Percentiles rank a stretch among this genome's conserved stretches.
Evolutionary conservation across 164 flowering plant genomes (phyloP).

Genomic region (Sextonia rubra): DNA sequence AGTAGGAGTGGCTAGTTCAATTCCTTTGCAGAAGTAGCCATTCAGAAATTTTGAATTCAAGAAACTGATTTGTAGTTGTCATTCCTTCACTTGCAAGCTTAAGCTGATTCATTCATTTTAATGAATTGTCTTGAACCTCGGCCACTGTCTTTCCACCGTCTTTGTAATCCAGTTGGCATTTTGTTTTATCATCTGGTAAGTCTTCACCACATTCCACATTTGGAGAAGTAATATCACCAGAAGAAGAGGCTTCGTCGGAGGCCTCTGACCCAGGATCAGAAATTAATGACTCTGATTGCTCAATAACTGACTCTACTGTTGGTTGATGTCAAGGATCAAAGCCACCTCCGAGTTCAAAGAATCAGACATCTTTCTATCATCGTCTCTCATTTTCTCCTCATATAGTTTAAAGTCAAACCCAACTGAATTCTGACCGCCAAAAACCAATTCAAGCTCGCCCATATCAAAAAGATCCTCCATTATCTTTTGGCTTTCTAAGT

Average conservation of each 20-base stretch:
- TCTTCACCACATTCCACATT: not conserved
- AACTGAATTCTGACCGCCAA: slow-evolving; percentile 63
- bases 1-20: too few species aligned
- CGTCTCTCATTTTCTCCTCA: slow-evolving; percentile 20
- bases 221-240: slow-evolving; percentile 3
- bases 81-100: not conserved
- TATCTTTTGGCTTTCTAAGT: slow-evolving; percentile 60
- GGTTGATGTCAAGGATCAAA: not conserved
- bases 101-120: slow-evolving; percentile 4
- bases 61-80: not conserved
- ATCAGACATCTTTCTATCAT: slow-evolving; percentile 17
- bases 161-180: slow-evolving; percentile 2
- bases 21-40: too few species aligned
- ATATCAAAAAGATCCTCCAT: slow-evolving; percentile 62
- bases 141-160: slow-evolving; percentile 1
- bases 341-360: slow-evolving; percentile 8
- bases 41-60: not conserved
- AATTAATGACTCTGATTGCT: slow-evolving; percentile 7
- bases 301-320: slow-evolving; percentile 1
- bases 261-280: slow-evolving; percentile 2
- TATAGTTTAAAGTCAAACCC: slow-evolving; percentile 64
- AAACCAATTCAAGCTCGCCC: slow-evolving; percentile 71
- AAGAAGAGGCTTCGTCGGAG: slow-evolving; percentile 9
- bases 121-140: slow-evolving; percentile 1
- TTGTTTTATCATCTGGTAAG: slow-evolving; percentile 5